Conservation (phyloP, 495 filamentous ascomycete genomes). For the Niebla homalea region DNA sequence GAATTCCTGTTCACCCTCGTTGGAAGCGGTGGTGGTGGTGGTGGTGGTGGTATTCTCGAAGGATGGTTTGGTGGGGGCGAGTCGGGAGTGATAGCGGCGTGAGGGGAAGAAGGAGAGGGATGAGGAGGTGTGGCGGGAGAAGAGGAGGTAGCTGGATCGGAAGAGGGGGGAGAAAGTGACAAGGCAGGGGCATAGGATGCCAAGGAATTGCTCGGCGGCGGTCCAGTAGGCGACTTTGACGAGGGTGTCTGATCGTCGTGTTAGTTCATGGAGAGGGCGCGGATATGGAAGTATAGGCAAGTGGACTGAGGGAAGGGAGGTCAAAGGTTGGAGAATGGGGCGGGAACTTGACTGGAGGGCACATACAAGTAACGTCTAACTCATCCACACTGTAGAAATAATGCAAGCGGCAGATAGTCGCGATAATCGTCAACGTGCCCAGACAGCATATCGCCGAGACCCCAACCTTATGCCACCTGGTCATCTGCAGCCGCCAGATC, state of each 20-base stretch:
- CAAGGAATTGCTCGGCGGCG: constrained; percentile 41
- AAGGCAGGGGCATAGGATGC: constrained; percentile 42
- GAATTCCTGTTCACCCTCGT: too few species aligned
- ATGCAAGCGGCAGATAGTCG: background rate
- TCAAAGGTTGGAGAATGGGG: too few species aligned
- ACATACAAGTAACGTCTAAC: background rate
- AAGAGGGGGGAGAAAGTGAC: constrained; percentile 43
- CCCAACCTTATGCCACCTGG: constrained; percentile 21
- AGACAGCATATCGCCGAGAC: constrained; percentile 26
- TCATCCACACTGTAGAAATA: background rate
- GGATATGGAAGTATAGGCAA: too few species aligned
- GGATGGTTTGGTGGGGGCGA: too few species aligned
- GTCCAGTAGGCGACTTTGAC: constrained; percentile 45
- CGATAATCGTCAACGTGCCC: constrained; percentile 12
- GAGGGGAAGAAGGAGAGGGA: too few species aligned
- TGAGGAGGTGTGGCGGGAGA: too few species aligned
- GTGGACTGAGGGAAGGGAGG: background rate
- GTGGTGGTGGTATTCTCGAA: too few species aligned
- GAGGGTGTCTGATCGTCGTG: constrained; percentile 23
- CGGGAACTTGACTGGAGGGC: too few species aligned
- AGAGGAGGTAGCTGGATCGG: constrained; percentile 16
- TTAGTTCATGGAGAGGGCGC: too few species aligned
- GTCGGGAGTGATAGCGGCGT: too few species aligned
- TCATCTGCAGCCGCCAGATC: constrained; percentile 22
- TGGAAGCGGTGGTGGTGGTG: too few species aligned